phyloP scores from a whole-genome alignment of 1,284 basidiomycete species.

The Cutaneotrichosporon sp. region DNA sequence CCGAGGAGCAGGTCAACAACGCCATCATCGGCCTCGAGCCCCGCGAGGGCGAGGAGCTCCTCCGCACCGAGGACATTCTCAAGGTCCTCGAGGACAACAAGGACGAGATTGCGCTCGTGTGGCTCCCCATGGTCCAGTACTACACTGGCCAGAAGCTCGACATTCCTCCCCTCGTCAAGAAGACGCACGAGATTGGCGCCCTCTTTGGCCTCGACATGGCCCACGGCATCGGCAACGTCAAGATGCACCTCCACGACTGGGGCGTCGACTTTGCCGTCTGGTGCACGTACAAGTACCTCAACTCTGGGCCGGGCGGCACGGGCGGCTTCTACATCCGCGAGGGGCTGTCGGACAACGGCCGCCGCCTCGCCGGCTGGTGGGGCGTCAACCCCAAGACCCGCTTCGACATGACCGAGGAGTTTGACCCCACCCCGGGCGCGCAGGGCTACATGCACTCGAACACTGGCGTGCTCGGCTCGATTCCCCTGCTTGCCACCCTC shows the following conservation, averaged over 20 bases:
- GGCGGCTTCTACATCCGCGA: conserved; percentile 63
- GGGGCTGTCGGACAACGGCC: conserved; percentile 47
- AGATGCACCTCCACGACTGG: conserved; percentile 88
- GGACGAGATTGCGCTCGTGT: conserved; percentile 74
- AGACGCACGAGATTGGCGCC: conserved; percentile 77
- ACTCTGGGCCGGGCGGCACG: conserved; percentile 92
- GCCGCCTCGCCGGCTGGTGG: conserved; percentile 95
- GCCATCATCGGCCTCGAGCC: conserved; percentile 80
- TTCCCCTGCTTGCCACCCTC: conserved; percentile 76
- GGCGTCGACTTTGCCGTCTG: conserved; percentile 94
- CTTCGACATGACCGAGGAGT: conserved; percentile 84
- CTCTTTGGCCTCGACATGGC: conserved; percentile 95
- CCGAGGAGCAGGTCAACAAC: conserved; percentile 60
- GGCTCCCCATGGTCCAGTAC: conserved; percentile 91
- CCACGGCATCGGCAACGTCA: conserved; percentile 92
- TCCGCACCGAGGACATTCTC: conserved; percentile 89
- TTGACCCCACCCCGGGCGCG: conserved; percentile 82
- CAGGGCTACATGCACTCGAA: conserved; percentile 96
- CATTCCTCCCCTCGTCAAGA: conserved; percentile 76
- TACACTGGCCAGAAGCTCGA: conserved; percentile 97
- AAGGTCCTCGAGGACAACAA: conserved; percentile 72
- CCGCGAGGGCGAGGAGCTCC: conserved; percentile 76
- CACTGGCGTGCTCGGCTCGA: conserved; percentile 77
- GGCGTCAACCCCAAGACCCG: conserved; percentile 84
- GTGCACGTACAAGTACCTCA: conserved; percentile 98